Percentiles rank a stretch among this genome's conserved stretches.
These are phyloP conservation scores for Pistacia atlantica DNA, from an alignment of 345 rosid species.

Conservation along the genomic window DNA sequence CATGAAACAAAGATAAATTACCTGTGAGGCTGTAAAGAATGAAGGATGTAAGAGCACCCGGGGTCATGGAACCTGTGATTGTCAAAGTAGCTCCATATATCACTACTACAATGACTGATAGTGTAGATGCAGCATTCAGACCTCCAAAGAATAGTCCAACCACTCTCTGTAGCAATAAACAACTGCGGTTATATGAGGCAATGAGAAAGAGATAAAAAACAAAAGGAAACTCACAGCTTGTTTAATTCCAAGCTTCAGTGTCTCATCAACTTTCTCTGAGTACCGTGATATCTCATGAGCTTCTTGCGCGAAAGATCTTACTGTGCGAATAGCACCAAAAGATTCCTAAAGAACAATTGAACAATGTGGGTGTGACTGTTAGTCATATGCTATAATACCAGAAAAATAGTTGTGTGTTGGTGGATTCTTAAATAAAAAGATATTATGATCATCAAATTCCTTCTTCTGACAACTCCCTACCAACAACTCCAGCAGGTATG, in stretches of 20 bases:
- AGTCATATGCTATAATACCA: neutral
- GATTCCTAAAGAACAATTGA: constrained; percentile 63
- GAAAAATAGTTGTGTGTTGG: neutral
- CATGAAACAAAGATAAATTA: constrained; percentile 27
- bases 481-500: neutral
- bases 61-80: constrained; percentile 79
- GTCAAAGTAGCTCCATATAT: constrained; percentile 89
- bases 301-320: constrained; percentile 95
- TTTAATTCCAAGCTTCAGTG: constrained; percentile 78
- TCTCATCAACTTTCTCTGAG: constrained; percentile 84
- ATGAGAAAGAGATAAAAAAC: constrained; percentile 10
- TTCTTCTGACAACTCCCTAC: neutral
- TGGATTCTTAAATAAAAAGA: neutral
- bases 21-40: constrained; percentile 97
- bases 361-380: neutral
- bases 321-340: constrained; percentile 94
- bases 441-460: neutral
- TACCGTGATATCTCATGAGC: constrained; percentile 61
- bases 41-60: constrained; percentile 92
- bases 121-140: constrained; percentile 80
- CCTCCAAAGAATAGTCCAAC: constrained; percentile 83
- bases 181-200: neutral
- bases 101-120: constrained; percentile 79
- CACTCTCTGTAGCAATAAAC: constrained; percentile 45
- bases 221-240: constrained; percentile 72